Percentiles rank a stretch among this genome's conserved stretches.
phyloP scores from a whole-genome alignment of 2,329 filamentous ascomycete genomes.

The Hypomyces perniciosus region DNA sequence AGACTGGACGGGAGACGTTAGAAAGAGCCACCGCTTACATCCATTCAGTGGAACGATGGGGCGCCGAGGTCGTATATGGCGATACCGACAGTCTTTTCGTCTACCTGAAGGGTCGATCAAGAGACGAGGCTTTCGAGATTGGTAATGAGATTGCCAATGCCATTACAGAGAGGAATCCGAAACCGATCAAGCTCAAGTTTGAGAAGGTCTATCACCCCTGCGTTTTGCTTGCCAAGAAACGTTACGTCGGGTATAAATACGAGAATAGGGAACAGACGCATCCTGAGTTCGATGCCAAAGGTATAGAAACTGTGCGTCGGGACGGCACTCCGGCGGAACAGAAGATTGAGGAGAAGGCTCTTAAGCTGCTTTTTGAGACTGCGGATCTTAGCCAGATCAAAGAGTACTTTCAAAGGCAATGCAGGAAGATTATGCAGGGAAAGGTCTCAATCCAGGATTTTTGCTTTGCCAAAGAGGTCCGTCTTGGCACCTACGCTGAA shows the following conservation, averaged over 20 bases:
- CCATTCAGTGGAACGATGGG: slow-evolving; percentile 81
- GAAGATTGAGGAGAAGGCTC: slow-evolving; percentile 88
- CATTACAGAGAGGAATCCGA: slow-evolving; percentile 83
- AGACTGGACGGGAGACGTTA: slow-evolving; percentile 88
- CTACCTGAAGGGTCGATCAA: slow-evolving; percentile 78
- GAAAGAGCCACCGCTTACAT: slow-evolving; percentile 92
- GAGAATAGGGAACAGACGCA: slow-evolving; percentile 67
- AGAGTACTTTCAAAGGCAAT: slow-evolving; percentile 82
- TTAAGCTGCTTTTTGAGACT: slow-evolving; percentile 85
- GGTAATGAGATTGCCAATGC: slow-evolving; percentile 86
- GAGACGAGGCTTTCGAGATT: slow-evolving; percentile 83
- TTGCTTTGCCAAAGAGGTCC: slow-evolving; percentile 89
- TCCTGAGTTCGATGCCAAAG: slow-evolving; percentile 95
- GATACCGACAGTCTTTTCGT: slow-evolving; percentile 96
- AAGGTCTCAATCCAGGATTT: slow-evolving; percentile 90
- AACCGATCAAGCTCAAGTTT: slow-evolving; percentile 92
- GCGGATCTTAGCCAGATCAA: slow-evolving; percentile 86
- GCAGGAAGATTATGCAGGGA: slow-evolving; percentile 85
- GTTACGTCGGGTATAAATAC: slow-evolving; percentile 97
- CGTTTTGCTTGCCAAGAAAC: slow-evolving; percentile 89
- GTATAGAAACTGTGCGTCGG: slow-evolving; percentile 92
- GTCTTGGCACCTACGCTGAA: slow-evolving; percentile 75
- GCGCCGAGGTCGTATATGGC: slow-evolving; percentile 94
- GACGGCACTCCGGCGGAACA: slow-evolving; percentile 94
- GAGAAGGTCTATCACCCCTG: slow-evolving; percentile 98